These are phyloP conservation scores for Collybia mongolica DNA, from an alignment of 768 basidiomycete species.

Conservation along the genomic window DNA sequence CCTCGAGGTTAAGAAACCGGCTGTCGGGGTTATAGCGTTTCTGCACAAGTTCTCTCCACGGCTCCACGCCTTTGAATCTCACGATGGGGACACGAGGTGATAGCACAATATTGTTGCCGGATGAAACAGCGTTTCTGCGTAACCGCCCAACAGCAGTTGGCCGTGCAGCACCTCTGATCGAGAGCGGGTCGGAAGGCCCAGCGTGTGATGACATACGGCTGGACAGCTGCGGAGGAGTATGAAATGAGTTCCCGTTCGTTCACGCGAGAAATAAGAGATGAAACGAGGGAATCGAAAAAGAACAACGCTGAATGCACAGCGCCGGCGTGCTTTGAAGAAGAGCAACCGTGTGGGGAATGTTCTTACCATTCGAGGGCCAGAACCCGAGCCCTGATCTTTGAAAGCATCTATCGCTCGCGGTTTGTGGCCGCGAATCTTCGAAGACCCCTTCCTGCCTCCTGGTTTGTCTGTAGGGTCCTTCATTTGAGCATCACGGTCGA, in stretches of 20 bases:
- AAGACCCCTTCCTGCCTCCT: constrained; percentile 69
- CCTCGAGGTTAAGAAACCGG: constrained; percentile 81
- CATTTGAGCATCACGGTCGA: constrained; percentile 77
- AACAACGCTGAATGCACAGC: constrained; percentile 19
- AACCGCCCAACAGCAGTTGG: constrained; percentile 48
- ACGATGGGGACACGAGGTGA: constrained; percentile 1
- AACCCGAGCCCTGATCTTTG: constrained; percentile 38
- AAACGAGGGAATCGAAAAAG: background rate
- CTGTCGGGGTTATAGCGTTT: constrained; percentile 69
- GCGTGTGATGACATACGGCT: constrained; percentile 37
- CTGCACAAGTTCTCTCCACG: constrained; percentile 76
- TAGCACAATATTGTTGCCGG: constrained; percentile 9
- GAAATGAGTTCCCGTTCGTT: constrained; percentile 15
- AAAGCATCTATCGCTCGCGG: constrained; percentile 58
- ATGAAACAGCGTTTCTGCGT: constrained; percentile 57
- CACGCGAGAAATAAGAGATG: constrained; percentile 19
- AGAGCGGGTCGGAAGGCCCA: constrained; percentile 50
- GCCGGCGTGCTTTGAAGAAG: background rate
- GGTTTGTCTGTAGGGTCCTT: constrained; percentile 67
- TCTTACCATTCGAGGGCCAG: constrained; percentile 67
- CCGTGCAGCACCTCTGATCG: constrained; percentile 66
- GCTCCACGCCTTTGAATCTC: constrained; percentile 45
- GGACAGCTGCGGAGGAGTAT: constrained; percentile 31
- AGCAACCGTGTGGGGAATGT: constrained; percentile 18
- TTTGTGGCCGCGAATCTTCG: constrained; percentile 61